Base-by-base conservation (phyloP, 2,329 filamentous ascomycete species). In the Fusarium subglutinans region DNA sequence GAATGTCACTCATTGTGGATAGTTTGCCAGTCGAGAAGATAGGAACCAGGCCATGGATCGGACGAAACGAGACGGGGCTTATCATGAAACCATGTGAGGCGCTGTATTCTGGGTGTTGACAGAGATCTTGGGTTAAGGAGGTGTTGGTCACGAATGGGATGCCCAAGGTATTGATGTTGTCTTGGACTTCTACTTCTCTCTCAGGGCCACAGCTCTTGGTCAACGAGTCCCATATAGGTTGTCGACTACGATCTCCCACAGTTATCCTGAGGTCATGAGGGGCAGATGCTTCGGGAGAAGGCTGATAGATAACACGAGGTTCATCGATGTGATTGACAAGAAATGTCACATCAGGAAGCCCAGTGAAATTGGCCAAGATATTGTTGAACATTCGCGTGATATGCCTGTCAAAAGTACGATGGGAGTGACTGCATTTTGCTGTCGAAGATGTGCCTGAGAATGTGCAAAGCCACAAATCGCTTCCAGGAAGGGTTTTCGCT, bases 251-350 rank as follows among this genome's bases (percentile, higher is more conserved):
- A 1, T 73, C 79, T 11, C 79, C 30, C 9, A 57, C 72, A 33
- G 81, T 72, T 3, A 43, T 50, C 22, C 37, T 28, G 11, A 33
- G 8, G 17, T 44, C 17, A 2, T 50, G 20, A 38, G 22, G 50
- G 57, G 44, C 5, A 28, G 30, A n/a, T 13, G 40, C 12, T n/a
- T 41, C 17, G 4, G 20, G 12, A 12, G 18, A 26, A 8, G 71
- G 67, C 4, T 79, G 79, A 10, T 82, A 51, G n/a, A 87, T 20
- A 8, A 86, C 81, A 13, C 81, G 77, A 8, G 86, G 85, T 69
- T 88, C 85, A 65, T 88, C 86, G 12, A 87, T 76, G 47, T 84
- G 81, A 63, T 87, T 88, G 30, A 87, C 77, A 2, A 87, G 78
- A 28, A 88, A 83, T 11, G 76, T 77, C 13, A 86, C 59, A 30